Conservation (phyloP, 345 rosid species). For the Raphanus sativus region DNA sequence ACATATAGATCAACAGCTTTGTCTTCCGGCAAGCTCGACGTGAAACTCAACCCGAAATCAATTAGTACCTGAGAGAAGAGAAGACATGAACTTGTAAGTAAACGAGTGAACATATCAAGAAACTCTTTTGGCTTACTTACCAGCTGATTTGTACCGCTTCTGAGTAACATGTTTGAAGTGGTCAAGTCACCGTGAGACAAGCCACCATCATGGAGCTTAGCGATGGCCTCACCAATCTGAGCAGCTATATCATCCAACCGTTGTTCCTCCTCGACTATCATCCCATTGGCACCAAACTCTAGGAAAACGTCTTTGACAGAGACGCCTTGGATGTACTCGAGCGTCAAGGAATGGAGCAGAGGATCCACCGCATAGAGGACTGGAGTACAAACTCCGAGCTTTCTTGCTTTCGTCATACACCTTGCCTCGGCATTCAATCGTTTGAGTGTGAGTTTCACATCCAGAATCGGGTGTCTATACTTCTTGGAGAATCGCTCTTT, state of each 20-base stretch:
- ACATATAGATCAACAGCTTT: slow-evolving; percentile 95
- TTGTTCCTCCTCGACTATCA: slow-evolving; percentile 61
- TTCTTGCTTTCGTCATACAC: slow-evolving; percentile 93
- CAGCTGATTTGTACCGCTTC: slow-evolving; percentile 62
- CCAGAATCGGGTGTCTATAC: slow-evolving; percentile 88
- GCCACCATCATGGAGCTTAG: slow-evolving; percentile 93
- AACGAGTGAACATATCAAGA: neutral
- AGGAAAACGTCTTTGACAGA: slow-evolving; percentile 81
- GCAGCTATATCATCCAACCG: slow-evolving; percentile 61
- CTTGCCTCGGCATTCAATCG: slow-evolving; percentile 92
- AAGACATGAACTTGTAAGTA: slow-evolving; percentile 20
- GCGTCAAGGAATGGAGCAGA: slow-evolving; percentile 62
- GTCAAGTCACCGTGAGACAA: slow-evolving; percentile 96
- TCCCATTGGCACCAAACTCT: slow-evolving; percentile 63
- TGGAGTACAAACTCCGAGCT: slow-evolving; percentile 82
- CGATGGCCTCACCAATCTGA: slow-evolving; percentile 88
- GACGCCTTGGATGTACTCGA: slow-evolving; percentile 78
- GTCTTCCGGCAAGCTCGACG: slow-evolving; percentile 90
- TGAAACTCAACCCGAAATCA: slow-evolving; percentile 96
- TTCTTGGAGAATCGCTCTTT: slow-evolving; percentile 96
- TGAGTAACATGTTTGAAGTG: slow-evolving; percentile 85
- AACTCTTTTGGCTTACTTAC: slow-evolving; percentile 31
- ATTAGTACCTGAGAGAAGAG: slow-evolving; percentile 59
- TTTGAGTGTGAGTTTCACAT: slow-evolving; percentile 79
- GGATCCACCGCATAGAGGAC: slow-evolving; percentile 77